Base-by-base conservation (phyloP, 1,284 basidiomycete species). In the Sporisorium graminicola region DNA sequence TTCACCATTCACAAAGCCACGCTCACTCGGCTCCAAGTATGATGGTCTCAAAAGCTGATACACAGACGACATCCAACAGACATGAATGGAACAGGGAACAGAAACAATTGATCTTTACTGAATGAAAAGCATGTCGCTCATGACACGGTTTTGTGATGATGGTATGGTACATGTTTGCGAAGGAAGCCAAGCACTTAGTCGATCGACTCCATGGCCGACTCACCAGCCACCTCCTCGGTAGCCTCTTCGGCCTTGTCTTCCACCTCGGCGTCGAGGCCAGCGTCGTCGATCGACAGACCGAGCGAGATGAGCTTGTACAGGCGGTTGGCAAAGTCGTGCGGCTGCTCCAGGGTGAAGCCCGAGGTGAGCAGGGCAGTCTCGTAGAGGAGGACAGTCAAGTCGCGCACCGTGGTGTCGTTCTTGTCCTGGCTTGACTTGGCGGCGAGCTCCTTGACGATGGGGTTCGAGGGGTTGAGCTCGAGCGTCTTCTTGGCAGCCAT, bases 381-480 rank as follows among this genome's bases (percentile, higher is more conserved):
- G 89, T 94, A 99, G 73, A 98, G 89, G 58, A 98, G 90, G 89
- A 92, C 94, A 59, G 94, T 98, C 80, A 99, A 88, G 89, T 98
- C 96, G 79, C 94, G 92, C 82, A 98, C 95, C 67, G 95, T 97
- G 90, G 82, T 73, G 92, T 99, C 97, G 72, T 93, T 92, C 90
- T 96, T 94, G 90, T 99, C 96, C 87, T 95, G 94, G 64, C 93
- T 89, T 77, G 98, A 93, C 90, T 98, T 98, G 84, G 90, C 90
- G 89, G 92, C 94, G 85, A 99, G 90, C 89, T 98, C 96, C 89
- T 94, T 95, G 88, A 99, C 89, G 88, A 99, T 98, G 53, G 94
- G 88, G 89, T 99, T 95, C 81, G 87, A 88, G 20, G 95, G 93
- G 91, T 99, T 98, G 82, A 99, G 91, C 89, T 99, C 96, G 79